These are phyloP conservation scores for Mycena rebaudengoi DNA, from an alignment of 768 basidiomycete genomes.

Conservation along the genomic window DNA sequence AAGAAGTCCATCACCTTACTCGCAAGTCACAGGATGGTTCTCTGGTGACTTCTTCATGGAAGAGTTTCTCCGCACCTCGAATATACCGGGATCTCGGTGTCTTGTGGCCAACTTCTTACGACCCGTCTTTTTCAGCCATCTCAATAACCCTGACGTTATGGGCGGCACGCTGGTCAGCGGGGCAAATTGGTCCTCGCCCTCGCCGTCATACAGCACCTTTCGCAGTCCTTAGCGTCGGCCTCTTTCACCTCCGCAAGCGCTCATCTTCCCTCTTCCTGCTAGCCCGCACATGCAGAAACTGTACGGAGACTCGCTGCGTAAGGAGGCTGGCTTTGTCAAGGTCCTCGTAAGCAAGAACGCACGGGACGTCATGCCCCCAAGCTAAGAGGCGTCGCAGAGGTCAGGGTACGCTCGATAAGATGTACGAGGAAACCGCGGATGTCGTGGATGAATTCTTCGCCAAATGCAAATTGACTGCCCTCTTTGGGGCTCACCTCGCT, in stretches of 20 bases:
- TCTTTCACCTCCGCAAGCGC: background rate
- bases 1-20: conserved; percentile 36
- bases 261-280: background rate
- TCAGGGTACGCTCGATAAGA: conserved; percentile 93
- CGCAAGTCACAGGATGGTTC: conserved; percentile 77
- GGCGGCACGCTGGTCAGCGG: conserved; percentile 93
- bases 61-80: conserved; percentile 87
- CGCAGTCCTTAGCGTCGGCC: conserved; percentile 75
- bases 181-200: conserved; percentile 70
- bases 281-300: conserved; percentile 99
- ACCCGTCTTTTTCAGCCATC: conserved; percentile 62
- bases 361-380: conserved; percentile 84
- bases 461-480: conserved; percentile 67
- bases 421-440: conserved; percentile 93
- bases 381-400: conserved; percentile 67
- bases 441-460: conserved; percentile 93
- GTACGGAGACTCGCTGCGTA: conserved; percentile 92
- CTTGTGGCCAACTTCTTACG: background rate
- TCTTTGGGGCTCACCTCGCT: conserved; percentile 16
- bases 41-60: conserved; percentile 98
- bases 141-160: conserved; percentile 96
- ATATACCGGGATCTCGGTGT: conserved; percentile 86
- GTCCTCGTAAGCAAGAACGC: conserved; percentile 92
- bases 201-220: conserved; percentile 76
- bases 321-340: conserved; percentile 97